phyloP scores from a whole-genome alignment of 176 grass and related monocot genomes.

The Thinopyrum elongatum region DNA sequence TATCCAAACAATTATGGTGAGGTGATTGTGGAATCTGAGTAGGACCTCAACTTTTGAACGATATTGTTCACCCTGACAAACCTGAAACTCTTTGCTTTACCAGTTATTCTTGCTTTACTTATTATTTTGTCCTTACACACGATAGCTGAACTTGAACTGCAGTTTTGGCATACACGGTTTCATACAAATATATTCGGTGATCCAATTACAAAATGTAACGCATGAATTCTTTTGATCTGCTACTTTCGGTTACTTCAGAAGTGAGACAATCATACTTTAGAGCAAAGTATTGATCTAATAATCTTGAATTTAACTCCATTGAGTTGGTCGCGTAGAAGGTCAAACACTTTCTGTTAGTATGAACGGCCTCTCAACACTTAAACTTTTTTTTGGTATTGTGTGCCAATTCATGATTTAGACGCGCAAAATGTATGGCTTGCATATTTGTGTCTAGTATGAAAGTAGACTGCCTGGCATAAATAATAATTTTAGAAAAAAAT shows the following conservation, averaged over 20 bases:
- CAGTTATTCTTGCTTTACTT: background rate
- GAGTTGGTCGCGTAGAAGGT: background rate
- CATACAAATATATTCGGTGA: background rate
- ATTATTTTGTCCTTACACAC: background rate
- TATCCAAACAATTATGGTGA: background rate
- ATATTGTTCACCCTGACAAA: background rate
- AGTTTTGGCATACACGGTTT: background rate
- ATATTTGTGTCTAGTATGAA: too few species aligned
- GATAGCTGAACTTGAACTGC: background rate
- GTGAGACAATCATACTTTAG: background rate
- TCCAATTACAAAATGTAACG: background rate
- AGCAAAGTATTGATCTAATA: conserved; percentile 19
- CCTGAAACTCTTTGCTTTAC: conserved; percentile 9
- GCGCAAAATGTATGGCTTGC: too few species aligned
- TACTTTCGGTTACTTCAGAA: conserved; percentile 1
- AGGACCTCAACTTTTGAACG: background rate
- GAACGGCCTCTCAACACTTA: too few species aligned
- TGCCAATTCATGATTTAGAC: too few species aligned
- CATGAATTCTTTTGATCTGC: background rate
- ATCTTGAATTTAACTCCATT: background rate
- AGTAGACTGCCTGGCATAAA: too few species aligned
- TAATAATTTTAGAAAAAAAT: too few species aligned
- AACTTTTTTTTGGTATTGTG: too few species aligned
- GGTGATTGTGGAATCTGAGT: background rate
- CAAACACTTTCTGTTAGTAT: too few species aligned